These are phyloP conservation scores for Yarrowia sp. DNA, from an alignment of 805 yeast species.

Conservation along the genomic window DNA sequence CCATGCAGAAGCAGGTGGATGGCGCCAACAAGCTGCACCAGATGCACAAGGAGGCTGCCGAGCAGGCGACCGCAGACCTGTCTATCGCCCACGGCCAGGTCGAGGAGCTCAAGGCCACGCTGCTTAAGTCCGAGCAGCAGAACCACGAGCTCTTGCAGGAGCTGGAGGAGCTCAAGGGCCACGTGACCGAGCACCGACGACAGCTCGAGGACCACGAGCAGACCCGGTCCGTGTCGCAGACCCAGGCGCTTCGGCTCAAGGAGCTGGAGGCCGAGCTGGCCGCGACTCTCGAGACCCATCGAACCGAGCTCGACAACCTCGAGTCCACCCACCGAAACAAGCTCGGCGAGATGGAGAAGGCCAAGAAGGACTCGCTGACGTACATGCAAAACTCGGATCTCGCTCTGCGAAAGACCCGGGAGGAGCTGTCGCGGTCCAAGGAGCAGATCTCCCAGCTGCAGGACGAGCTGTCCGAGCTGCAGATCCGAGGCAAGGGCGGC, in stretches of 20 bases:
- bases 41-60: slow-evolving; percentile 47
- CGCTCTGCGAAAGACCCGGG: slow-evolving; percentile 76
- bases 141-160: slow-evolving; percentile 41
- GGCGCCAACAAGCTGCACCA: slow-evolving; percentile 43
- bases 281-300: slow-evolving; percentile 39
- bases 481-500: slow-evolving; percentile 51
- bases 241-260: slow-evolving; percentile 39
- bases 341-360: slow-evolving; percentile 60
- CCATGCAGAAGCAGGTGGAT: slow-evolving; percentile 39
- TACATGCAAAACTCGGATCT: slow-evolving; percentile 76
- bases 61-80: slow-evolving; percentile 45
- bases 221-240: slow-evolving; percentile 39
- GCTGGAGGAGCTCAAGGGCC: slow-evolving; percentile 43
- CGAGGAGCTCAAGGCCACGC: slow-evolving; percentile 44
- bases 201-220: slow-evolving; percentile 40
- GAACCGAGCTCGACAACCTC: slow-evolving; percentile 54
- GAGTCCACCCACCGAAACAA: slow-evolving; percentile 48
- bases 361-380: slow-evolving; percentile 73
- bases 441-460: slow-evolving; percentile 61
- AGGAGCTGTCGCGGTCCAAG: slow-evolving; percentile 69
- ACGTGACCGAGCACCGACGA: slow-evolving; percentile 43
- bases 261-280: slow-evolving; percentile 42
- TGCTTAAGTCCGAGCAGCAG: slow-evolving; percentile 41
- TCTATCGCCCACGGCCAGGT: slow-evolving; percentile 24
- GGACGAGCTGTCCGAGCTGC: slow-evolving; percentile 73